Evolutionary conservation across 176 grass and related monocot genomes (phyloP).

Genomic region (maize (Zea mays)): Zm-B73-REFERENCE-NAM-5.0 NC_050103.1:125669001-125669500

Average conservation of each 20-base stretch:
- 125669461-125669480: not conserved
- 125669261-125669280: not conserved
- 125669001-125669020: conserved; percentile 79
- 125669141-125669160: conserved; percentile 11
- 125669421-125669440: conserved; percentile 15
- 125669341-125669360: conserved; percentile 23
- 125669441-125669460: not conserved
- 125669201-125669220: not conserved
- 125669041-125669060: conserved; percentile 99
- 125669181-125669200: conserved; percentile 11
- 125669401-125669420: conserved; percentile 28
- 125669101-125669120: conserved; percentile 11
- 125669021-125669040: conserved; percentile 89
- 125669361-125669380: conserved; percentile 33
- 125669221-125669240: conserved; percentile 22
- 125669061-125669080: conserved; percentile 94
- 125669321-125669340: not conserved
- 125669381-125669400: not conserved
- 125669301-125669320: conserved; percentile 8
- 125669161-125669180: not conserved
- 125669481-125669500: not conserved
- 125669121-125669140: conserved; percentile 22
- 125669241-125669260: conserved; percentile 6
- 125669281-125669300: conserved; percentile 27
- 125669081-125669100: conserved; percentile 96